A percentile compares a stretch with the other conserved stretches of the same genome.
Evolutionary conservation across 345 rosid species (phyloP).

Genomic region (Gossypium longicalyx): DNA sequence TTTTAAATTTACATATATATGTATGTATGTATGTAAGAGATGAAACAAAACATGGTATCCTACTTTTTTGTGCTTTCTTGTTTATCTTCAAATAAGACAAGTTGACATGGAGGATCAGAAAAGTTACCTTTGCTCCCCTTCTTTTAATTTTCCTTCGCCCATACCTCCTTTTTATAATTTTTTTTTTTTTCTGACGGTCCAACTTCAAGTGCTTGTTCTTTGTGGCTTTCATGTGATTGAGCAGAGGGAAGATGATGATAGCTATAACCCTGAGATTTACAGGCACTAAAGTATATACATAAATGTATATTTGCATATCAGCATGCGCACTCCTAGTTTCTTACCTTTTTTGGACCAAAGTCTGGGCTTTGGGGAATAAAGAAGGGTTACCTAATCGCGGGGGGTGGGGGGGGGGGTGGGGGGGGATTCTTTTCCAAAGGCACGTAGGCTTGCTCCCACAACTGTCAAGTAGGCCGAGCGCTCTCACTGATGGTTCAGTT

Average conservation of each 20-base stretch:
- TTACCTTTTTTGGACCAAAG: neutral
- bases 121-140: slow-evolving; percentile 12
- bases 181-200: slow-evolving; percentile 11
- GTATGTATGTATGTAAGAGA: neutral
- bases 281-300: slow-evolving; percentile 7
- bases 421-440: neutral
- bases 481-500: neutral
- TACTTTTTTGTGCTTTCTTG: slow-evolving; percentile 10
- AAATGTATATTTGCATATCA: neutral
- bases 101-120: slow-evolving; percentile 18
- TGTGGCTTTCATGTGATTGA: slow-evolving; percentile 25
- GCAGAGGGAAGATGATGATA: neutral
- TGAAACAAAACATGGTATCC: slow-evolving; percentile 11
- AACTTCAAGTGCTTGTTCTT: slow-evolving; percentile 11
- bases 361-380: neutral
- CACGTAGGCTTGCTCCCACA: neutral
- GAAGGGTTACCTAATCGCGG: neutral
- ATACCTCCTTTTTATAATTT: neutral
- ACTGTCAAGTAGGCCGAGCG: neutral
- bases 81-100: slow-evolving; percentile 5
- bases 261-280: neutral
- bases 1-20: neutral
- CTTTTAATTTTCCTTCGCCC: slow-evolving; percentile 3
- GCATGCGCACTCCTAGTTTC: slow-evolving; percentile 22
- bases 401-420: neutral